phyloP scores from a whole-genome alignment of 768 basidiomycete genomes.

The Suillus ampliporus region DNA sequence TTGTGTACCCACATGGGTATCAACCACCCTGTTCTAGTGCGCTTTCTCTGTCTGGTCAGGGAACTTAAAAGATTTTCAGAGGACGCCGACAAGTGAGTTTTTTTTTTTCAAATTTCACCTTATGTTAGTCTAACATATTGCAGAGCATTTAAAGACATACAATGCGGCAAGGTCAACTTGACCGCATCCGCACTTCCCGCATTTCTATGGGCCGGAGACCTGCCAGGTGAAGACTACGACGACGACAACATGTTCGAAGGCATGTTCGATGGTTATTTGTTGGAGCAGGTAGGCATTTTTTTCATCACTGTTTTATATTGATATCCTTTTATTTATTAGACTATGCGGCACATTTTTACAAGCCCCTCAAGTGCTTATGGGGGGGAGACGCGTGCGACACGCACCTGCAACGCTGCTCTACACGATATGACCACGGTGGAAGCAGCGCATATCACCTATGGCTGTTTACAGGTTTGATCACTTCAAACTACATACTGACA shows the following conservation, averaged over 20 bases:
- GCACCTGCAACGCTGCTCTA: constrained; percentile 14
- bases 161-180: constrained; percentile 12
- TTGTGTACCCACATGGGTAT: neutral
- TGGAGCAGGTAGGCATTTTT: constrained; percentile 10
- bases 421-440: constrained; percentile 18
- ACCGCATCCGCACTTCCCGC: neutral
- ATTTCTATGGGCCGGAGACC: constrained; percentile 12
- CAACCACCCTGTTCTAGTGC: constrained; percentile 5
- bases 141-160: neutral
- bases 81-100: neutral
- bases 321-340: neutral
- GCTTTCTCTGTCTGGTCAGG: no score
- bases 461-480: constrained; percentile 16
- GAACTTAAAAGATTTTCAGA: neutral
- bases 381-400: neutral
- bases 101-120: neutral
- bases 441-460: constrained; percentile 17
- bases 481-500: neutral
- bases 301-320: neutral
- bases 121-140: neutral
- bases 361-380: constrained; percentile 2
- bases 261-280: constrained; percentile 8
- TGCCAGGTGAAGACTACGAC: neutral
- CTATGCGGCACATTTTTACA: constrained; percentile 15
- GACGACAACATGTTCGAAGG: constrained; percentile 1